Conservation (phyloP, 176 grass and related monocot species). For the Alopecurus myosuroides region DNA sequence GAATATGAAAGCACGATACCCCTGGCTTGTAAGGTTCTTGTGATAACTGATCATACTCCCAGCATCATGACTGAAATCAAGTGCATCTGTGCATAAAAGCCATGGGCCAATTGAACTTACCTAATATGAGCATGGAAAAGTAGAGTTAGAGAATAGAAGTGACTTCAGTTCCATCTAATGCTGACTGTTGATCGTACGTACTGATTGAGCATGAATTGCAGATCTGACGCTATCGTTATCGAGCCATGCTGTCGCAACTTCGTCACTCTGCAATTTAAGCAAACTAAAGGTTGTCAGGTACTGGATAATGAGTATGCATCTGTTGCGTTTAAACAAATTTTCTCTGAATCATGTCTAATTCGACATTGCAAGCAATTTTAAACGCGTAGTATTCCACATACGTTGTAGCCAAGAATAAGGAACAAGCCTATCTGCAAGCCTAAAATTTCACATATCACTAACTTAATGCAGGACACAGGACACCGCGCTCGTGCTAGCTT, state of each 20-base stretch:
- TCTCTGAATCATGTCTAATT: background rate
- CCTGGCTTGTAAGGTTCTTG: constrained; percentile 71
- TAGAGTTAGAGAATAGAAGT: background rate
- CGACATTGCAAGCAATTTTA: background rate
- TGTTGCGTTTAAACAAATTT: background rate
- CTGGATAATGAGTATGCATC: background rate
- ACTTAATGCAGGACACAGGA: background rate
- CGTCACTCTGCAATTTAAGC: constrained; percentile 59
- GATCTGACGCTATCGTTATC: constrained; percentile 70
- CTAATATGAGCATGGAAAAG: constrained; percentile 34
- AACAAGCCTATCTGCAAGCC: background rate
- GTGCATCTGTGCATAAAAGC: constrained; percentile 48
- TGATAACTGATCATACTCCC: constrained; percentile 95
- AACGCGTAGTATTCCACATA: background rate
- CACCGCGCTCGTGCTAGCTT: background rate
- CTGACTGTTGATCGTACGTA: constrained; percentile 45
- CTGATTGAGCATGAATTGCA: constrained; percentile 86
- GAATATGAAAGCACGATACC: constrained; percentile 81
- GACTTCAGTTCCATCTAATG: constrained; percentile 1
- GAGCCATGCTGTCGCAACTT: constrained; percentile 83
- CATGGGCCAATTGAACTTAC: constrained; percentile 54
- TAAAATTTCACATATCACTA: background rate
- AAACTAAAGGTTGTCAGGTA: background rate
- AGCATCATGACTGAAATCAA: constrained; percentile 59
- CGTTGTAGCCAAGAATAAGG: background rate